phyloP scores from a whole-genome alignment of 2,329 filamentous ascomycete genomes.

The Malbranchea cinnamomea region DNA sequence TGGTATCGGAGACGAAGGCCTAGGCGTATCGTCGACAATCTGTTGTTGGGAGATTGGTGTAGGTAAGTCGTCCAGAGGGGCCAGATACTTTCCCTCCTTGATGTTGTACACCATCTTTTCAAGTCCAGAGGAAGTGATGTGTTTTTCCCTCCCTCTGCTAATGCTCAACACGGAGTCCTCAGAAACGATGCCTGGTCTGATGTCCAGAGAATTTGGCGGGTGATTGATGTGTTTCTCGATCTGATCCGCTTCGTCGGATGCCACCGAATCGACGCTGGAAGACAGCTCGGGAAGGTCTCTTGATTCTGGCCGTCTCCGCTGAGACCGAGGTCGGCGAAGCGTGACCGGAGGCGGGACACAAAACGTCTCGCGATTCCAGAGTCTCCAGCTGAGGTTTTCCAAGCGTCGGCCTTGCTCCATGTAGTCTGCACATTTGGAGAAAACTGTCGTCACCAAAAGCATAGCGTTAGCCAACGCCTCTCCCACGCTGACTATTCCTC shows the following conservation, averaged over 20 bases:
- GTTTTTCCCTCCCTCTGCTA: constrained; percentile 61
- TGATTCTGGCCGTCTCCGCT: constrained; percentile 18
- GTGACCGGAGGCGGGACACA: constrained; percentile 54
- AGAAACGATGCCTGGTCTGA: constrained; percentile 36
- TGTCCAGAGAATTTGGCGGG: constrained; percentile 52
- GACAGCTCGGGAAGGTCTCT: constrained; percentile 59
- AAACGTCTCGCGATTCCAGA: constrained; percentile 89
- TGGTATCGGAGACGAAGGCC: constrained; percentile 27
- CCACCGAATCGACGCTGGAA: constrained; percentile 59
- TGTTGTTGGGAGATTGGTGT: constrained; percentile 16
- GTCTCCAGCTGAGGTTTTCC: constrained; percentile 89
- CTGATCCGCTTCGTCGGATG: constrained; percentile 44
- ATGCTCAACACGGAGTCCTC: constrained; percentile 43
- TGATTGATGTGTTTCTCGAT: constrained; percentile 42
- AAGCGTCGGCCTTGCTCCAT: constrained; percentile 83
- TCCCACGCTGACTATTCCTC: too few species aligned
- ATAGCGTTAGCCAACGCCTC: constrained; percentile 2
- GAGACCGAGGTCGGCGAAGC: constrained; percentile 4
- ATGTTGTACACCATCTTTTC: constrained; percentile 92
- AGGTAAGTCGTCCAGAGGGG: constrained; percentile 33
- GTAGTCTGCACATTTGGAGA: constrained; percentile 85
- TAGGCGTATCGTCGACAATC: constrained; percentile 30
- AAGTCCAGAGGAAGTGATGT: constrained; percentile 82
- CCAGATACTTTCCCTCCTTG: constrained; percentile 62
- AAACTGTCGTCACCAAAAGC: constrained; percentile 43